Conservation (phyloP, 2,329 filamentous ascomycete genomes). For the Clonostachys solani region DNA sequence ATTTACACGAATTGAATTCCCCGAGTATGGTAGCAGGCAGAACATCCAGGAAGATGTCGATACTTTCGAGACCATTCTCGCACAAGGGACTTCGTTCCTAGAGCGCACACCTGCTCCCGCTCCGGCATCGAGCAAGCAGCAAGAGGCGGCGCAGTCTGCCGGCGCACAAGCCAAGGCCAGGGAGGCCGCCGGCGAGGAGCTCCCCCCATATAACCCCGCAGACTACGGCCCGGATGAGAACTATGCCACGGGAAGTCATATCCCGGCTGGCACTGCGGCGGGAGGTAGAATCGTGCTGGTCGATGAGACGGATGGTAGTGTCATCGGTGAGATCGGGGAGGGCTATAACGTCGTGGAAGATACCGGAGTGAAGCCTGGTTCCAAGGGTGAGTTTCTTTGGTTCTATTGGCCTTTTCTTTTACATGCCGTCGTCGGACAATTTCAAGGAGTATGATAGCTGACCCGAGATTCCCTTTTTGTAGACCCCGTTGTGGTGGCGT, state of each 20-base stretch:
- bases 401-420: slow-evolving; percentile 4
- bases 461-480: slow-evolving; percentile 1
- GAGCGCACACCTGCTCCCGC: slow-evolving; percentile 70
- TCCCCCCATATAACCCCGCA: slow-evolving; percentile 73
- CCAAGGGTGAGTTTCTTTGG: slow-evolving; percentile 66
- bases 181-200: slow-evolving; percentile 34
- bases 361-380: slow-evolving; percentile 72
- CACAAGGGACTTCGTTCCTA: slow-evolving; percentile 95
- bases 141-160: slow-evolving; percentile 5
- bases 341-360: slow-evolving; percentile 79
- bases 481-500: slow-evolving; percentile 76
- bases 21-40: slow-evolving; percentile 62
- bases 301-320: slow-evolving; percentile 93
- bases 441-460: too few species aligned
- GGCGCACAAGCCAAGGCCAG: slow-evolving; percentile 29
- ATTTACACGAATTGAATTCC: slow-evolving; percentile 92
- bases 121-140: slow-evolving; percentile 13
- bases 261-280: slow-evolving; percentile 34
- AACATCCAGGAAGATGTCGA: slow-evolving; percentile 88
- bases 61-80: slow-evolving; percentile 95
- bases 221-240: slow-evolving; percentile 76
- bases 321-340: slow-evolving; percentile 86
- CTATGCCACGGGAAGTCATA: slow-evolving; percentile 63
- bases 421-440: too few species aligned
- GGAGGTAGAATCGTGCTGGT: slow-evolving; percentile 83